Conservation (phyloP, 345 rosid genomes). For the Schrenkiella parvula region DNA sequence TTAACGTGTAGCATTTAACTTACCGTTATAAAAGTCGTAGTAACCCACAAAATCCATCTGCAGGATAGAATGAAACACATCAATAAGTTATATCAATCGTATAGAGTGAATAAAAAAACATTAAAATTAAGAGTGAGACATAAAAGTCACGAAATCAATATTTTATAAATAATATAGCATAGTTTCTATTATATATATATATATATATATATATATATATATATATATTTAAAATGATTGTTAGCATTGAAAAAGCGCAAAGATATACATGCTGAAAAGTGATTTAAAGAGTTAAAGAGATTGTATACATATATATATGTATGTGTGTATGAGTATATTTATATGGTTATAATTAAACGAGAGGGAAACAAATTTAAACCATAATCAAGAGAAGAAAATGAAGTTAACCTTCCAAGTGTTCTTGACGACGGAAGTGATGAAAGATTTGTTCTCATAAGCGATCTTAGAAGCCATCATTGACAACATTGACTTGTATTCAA, state of each 20-base stretch:
- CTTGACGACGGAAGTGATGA: slow-evolving; percentile 26
- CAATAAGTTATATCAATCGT: too few species aligned
- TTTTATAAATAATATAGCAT: background rate
- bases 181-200: background rate
- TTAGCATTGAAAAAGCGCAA: background rate
- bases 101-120: background rate
- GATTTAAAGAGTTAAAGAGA: background rate
- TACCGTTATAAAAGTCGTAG: slow-evolving; percentile 47
- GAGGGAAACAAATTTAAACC: background rate
- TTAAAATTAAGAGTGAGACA: background rate
- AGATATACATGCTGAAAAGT: background rate
- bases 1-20: background rate
- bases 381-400: background rate
- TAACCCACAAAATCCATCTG: slow-evolving; percentile 48
- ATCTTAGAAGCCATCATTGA: slow-evolving; percentile 57
- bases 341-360: background rate
- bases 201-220: too few species aligned
- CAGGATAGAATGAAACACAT: too few species aligned
- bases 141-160: background rate
- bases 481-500: slow-evolving; percentile 39
- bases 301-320: too few species aligned
- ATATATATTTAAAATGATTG: background rate
- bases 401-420: slow-evolving; percentile 43
- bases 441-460: slow-evolving; percentile 44
- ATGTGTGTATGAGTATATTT: too few species aligned